Base-by-base conservation (phyloP, 305 asterid genomes). In the Fraxinus paxiana region DNA sequence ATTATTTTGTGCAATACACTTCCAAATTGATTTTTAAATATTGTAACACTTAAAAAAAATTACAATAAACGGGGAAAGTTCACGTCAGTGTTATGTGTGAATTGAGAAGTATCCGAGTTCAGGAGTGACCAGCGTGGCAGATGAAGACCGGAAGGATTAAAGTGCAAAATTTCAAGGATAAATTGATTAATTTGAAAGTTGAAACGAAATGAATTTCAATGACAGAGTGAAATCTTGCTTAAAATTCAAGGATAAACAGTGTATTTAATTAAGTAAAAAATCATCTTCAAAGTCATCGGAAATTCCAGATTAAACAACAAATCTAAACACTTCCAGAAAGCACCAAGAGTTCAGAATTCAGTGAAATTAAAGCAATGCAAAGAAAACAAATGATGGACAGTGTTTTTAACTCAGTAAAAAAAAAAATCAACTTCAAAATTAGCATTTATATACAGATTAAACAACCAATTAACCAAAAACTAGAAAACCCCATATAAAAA, bases 281-380 rank as follows among this genome's bases (percentile, higher is more conserved):
- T 28, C 17, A 63, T 13, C 35, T 28, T 28, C 10, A 7, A 13
- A 5, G 20, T 12, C 74, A 67, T 13, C 38, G n/a, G 38, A 67
- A 10, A 28, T 67, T 67, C 74, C 20, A 67, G 20, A 67, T 30
- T 28, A 13, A 67, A 30, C 74, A 30, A 67, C 35, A 24, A 28
- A 65, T 22, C 31, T 81, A 56, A 22, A 79, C 71, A 7, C 30
- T 8, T 22, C 31, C 71, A 61, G n/a, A 71, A 61, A 67, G 69
- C n/a, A 81, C 86, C 86, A 87, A 85, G 89, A 89, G 87, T 83
- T 83, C 85, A 20, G 24, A 90, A 86, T 83, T 94, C 88, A 87
- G 5, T 18, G 59, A 74, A 82, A 77, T 51, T 24, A 63, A 69
- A 24, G 24, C 20, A 17, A 12, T 37, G 24, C 38, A 12, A 17